phyloP scores from a whole-genome alignment of 2,329 filamentous ascomycete genomes.

The Scopulariopsis brevicaulis region DNA sequence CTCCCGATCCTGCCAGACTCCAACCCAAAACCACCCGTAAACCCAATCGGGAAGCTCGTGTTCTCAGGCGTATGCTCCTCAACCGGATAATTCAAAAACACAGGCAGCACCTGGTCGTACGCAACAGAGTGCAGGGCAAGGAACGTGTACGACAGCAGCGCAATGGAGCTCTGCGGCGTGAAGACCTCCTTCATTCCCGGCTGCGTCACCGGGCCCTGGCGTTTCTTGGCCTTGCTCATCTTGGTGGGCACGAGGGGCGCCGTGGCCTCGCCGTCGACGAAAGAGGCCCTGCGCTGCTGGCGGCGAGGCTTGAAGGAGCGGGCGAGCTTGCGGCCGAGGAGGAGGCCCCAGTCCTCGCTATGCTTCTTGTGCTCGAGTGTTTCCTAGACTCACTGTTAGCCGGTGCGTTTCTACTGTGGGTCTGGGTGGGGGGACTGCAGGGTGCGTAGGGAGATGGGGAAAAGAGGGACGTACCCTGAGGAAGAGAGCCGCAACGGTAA shows the following conservation, averaged over 20 bases:
- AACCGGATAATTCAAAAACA: conserved; percentile 71
- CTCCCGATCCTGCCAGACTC: conserved; percentile 67
- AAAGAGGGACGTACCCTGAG: conserved; percentile 46
- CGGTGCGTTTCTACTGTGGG: too few relatives aligned
- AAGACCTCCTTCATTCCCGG: conserved; percentile 54
- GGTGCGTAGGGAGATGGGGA: not conserved
- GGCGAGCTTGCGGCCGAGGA: conserved; percentile 57
- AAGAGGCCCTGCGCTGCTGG: conserved; percentile 28
- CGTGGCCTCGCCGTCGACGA: conserved; percentile 44
- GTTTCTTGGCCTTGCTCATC: conserved; percentile 12
- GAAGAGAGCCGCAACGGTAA: conserved; percentile 65
- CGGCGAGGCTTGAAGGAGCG: conserved; percentile 19
- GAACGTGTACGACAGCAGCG: conserved; percentile 67
- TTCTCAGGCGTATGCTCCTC: conserved; percentile 45
- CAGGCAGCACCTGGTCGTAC: conserved; percentile 79
- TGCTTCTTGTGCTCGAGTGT: conserved; percentile 64
- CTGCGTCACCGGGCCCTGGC: not conserved
- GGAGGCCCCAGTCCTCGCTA: conserved; percentile 61
- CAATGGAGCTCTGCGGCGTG: conserved; percentile 60
- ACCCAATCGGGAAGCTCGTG: conserved; percentile 63
- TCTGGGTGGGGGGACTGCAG: too few relatives aligned
- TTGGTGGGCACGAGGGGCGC: conserved; percentile 37
- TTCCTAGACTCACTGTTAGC: conserved; percentile 38
- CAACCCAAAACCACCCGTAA: conserved; percentile 69
- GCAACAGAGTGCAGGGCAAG: conserved; percentile 74